These are phyloP conservation scores for Salvia miltiorrhiza DNA, from an alignment of 257 asterid species.

Conservation along the genomic window DNA sequence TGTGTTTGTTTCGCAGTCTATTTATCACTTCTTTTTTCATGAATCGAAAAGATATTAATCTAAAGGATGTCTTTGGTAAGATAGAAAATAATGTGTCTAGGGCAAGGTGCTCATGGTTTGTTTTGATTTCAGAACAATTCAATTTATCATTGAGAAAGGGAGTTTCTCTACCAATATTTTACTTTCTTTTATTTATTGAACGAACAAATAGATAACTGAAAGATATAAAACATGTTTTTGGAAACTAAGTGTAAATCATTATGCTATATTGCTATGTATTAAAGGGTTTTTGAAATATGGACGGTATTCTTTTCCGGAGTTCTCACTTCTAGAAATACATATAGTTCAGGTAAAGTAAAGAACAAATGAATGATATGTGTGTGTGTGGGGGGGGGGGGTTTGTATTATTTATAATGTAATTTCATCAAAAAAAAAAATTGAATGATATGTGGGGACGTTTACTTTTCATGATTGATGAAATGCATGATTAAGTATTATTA, in stretches of 20 bases:
- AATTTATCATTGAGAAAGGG: not conserved
- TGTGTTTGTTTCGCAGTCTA: not conserved
- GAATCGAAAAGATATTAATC: not conserved
- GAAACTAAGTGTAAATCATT: not conserved
- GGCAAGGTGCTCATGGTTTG: not conserved
- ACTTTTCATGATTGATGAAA: too few species aligned
- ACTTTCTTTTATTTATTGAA: not conserved
- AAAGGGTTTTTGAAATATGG: not conserved
- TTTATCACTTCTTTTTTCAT: not conserved
- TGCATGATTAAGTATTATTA: too few species aligned
- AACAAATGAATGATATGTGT: not conserved
- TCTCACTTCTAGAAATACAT: not conserved
- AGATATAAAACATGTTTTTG: not conserved
- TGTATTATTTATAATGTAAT: too few species aligned
- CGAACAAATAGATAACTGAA: not conserved
- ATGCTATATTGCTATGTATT: too few species aligned
- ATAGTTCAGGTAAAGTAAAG: not conserved
- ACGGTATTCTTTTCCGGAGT: not conserved
- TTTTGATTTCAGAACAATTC: not conserved
- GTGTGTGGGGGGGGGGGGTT: too few species aligned
- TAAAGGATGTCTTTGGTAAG: not conserved
- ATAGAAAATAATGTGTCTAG: not conserved
- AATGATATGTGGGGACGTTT: too few species aligned
- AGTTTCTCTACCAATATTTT: not conserved
- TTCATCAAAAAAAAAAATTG: too few species aligned